Conservation (phyloP, 2,329 filamentous ascomycete genomes). For the Colletotrichum scovillei region DNA sequence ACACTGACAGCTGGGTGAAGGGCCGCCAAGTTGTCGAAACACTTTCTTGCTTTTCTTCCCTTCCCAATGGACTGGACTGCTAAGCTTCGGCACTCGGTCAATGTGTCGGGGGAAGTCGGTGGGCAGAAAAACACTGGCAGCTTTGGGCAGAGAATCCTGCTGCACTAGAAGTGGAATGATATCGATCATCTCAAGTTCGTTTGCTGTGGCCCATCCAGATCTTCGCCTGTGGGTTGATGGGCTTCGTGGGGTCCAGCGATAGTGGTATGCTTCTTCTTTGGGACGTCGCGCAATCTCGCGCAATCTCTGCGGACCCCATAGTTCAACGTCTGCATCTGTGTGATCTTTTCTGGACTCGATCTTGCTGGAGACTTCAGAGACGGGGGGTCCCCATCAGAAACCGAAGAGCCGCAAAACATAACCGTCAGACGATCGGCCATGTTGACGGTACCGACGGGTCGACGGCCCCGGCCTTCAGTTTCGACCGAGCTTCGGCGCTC, state of each 20-base stretch:
- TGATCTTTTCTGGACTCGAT: background rate
- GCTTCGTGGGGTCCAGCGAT: constrained; percentile 1
- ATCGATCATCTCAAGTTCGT: background rate
- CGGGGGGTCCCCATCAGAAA: constrained; percentile 1
- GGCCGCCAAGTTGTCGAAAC: background rate
- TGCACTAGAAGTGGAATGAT: background rate
- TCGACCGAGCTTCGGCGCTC: constrained; percentile 17
- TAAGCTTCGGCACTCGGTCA: background rate
- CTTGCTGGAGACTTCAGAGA: background rate
- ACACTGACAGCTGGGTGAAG: constrained; percentile 9
- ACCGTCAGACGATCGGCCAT: background rate
- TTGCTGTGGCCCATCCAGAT: background rate
- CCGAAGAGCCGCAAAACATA: constrained; percentile 18
- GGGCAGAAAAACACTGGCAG: background rate
- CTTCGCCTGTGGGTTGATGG: background rate
- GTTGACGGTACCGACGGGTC: background rate
- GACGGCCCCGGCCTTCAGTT: constrained; percentile 8
- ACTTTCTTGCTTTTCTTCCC: background rate
- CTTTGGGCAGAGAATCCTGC: background rate
- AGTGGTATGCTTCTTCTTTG: background rate
- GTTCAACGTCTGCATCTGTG: background rate
- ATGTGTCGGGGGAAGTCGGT: background rate
- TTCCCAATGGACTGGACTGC: background rate
- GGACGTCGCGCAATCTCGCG: constrained; percentile 14
- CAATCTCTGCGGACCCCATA: background rate